Evolutionary conservation across 164 flowering plant genomes (phyloP).

Genomic region (Hamamelis virginiana): DNA sequence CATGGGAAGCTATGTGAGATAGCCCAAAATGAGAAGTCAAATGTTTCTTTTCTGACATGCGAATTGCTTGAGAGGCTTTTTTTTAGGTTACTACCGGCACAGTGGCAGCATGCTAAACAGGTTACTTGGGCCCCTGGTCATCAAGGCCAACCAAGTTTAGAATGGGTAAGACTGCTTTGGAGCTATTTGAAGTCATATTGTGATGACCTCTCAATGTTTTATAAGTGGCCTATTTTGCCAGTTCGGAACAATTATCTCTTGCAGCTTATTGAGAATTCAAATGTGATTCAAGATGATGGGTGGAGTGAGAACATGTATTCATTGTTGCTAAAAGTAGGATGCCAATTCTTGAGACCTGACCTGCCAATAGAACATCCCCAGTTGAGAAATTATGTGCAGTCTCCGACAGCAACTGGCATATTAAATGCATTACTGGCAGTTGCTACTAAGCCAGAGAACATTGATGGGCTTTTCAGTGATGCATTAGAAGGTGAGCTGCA

Average conservation of each 20-base stretch:
- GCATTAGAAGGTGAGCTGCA: slow-evolving; percentile 79
- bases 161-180: slow-evolving; percentile 84
- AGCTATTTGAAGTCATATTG: slow-evolving; percentile 70
- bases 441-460: slow-evolving; percentile 42
- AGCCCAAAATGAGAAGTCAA: slow-evolving; percentile 61
- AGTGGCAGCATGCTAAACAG: slow-evolving; percentile 73
- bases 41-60: slow-evolving; percentile 67
- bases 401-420: slow-evolving; percentile 73
- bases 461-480: slow-evolving; percentile 52
- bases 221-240: slow-evolving; percentile 91
- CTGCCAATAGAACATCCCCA: slow-evolving; percentile 74
- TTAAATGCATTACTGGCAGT: slow-evolving; percentile 73
- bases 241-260: slow-evolving; percentile 56
- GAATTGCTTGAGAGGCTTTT: slow-evolving; percentile 70
- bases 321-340: slow-evolving; percentile 75
- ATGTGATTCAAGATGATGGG: slow-evolving; percentile 79
- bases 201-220: slow-evolving; percentile 71
- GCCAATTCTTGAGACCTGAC: slow-evolving; percentile 67
- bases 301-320: slow-evolving; percentile 97
- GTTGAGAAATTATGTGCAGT: slow-evolving; percentile 69
- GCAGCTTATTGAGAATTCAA: slow-evolving; percentile 69
- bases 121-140: slow-evolving; percentile 78
- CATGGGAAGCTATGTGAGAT: slow-evolving; percentile 55
- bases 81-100: slow-evolving; percentile 64
- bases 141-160: slow-evolving; percentile 75